Conservation (phyloP, 345 rosid genomes). For the Arabidopsis suecica region DNA sequence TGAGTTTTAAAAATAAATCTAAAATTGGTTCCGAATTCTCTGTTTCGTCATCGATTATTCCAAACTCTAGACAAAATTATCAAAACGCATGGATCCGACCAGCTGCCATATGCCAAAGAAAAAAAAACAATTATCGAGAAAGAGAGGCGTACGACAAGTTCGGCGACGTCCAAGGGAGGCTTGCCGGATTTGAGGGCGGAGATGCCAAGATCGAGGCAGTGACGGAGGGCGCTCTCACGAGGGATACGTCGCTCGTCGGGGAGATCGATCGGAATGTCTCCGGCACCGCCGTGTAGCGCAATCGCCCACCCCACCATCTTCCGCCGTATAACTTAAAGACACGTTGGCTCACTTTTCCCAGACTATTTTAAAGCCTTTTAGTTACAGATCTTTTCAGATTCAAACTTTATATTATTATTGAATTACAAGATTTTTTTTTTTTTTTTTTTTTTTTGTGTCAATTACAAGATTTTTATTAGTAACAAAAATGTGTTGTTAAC, state of each 20-base stretch:
- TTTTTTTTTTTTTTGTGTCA: too few relatives aligned
- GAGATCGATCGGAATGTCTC: conserved; percentile 62
- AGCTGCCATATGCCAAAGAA: background rate
- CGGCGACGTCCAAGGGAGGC: conserved; percentile 82
- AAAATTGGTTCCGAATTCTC: background rate
- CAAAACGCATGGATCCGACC: background rate
- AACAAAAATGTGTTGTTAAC: too few relatives aligned
- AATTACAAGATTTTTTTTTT: too few relatives aligned
- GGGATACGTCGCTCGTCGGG: conserved; percentile 70
- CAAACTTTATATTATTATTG: too few relatives aligned
- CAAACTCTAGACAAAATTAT: background rate
- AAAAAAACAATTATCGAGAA: background rate
- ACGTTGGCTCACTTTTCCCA: background rate
- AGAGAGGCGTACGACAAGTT: conserved; percentile 74
- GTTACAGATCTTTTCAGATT: too few relatives aligned
- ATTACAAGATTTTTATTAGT: too few relatives aligned
- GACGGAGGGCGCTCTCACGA: conserved; percentile 79
- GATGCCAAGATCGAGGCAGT: conserved; percentile 85
- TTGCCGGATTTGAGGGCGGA: conserved; percentile 70
- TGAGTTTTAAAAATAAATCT: background rate
- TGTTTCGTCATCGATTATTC: background rate
- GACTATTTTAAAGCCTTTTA: background rate
- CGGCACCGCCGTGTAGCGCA: conserved; percentile 92
- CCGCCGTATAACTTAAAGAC: background rate
- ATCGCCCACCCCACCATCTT: conserved; percentile 86